Evolutionary conservation across 2,329 filamentous ascomycete genomes (phyloP), one percentile per base, ranked within the genome.

Genomic region (Colletotrichum aenigma): DNA sequence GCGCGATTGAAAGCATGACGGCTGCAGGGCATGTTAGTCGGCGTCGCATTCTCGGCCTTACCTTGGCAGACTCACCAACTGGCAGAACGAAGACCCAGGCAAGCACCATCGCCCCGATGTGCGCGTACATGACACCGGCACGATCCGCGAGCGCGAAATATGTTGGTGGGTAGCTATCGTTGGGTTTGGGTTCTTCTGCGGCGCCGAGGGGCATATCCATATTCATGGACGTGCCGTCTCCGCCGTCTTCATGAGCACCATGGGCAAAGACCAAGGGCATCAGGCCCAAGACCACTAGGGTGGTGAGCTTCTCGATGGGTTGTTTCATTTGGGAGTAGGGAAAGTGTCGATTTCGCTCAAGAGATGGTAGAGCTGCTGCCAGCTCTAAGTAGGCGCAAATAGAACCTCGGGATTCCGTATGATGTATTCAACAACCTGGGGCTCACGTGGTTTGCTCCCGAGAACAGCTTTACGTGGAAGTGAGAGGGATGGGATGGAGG

Each of bases 1-100:
- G 92, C 43, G 94, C 93, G 77, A 98, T 88, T 71, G 95, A 98
- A 78, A 98, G 89, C 92, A 98, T 95, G 65, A 98, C 93, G 78
- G 92, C 95, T 97, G 79, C 21, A 74, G 16, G 18, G 34, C 65
- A 48, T 67, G 58, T 76, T 32, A 77, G 71, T 28, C 43, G 58
- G 61, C 28, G 32, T 26, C 52, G 68, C 62, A 30, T 24, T n/a
- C 36, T 61, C 30, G 62, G 21, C 32, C 30, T n/a, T 30, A 62
- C 18, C 56, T 65, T 26, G 60, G 38, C 18, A 28, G 71, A 86
- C 92, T 86, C 88, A 94, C 94, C 93, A 75, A 94, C 83, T 66
- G 95, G 95, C 70, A 96, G 88, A 65, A 94, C 81, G 70, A 96
- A 89, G 43, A 94, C 88, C 95, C 95, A 97, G 10, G 90, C 91